Evolutionary conservation across 164 flowering plant genomes (phyloP).

Genomic region (Magnolia officinalis): DNA sequence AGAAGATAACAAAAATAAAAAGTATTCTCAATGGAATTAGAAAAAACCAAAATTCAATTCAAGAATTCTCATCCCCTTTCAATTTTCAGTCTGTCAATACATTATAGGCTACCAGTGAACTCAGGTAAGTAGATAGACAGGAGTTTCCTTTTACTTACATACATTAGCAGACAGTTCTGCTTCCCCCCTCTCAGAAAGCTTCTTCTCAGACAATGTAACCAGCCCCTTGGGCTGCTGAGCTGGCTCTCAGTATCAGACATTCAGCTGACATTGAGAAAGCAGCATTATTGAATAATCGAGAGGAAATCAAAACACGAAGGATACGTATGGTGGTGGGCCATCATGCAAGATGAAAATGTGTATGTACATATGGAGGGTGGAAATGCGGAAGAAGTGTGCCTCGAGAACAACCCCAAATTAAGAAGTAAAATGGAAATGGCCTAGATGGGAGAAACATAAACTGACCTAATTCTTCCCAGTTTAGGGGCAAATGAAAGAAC

Average conservation of each 20-base stretch:
- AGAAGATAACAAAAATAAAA: background rate
- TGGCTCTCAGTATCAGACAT: slow-evolving; percentile 1
- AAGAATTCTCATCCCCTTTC: background rate
- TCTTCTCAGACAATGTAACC: slow-evolving; percentile 2
- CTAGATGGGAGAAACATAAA: slow-evolving; percentile 3
- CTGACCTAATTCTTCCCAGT: slow-evolving; percentile 8
- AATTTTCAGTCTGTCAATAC: background rate
- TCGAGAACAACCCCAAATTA: background rate
- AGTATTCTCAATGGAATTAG: background rate
- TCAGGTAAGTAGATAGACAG: background rate
- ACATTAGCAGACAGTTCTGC: slow-evolving; percentile 13
- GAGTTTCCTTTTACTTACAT: slow-evolving; percentile 34
- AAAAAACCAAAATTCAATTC: no score
- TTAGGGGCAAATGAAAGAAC: slow-evolving; percentile 14
- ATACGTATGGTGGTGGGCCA: background rate
- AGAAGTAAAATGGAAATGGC: background rate
- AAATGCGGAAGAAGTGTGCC: background rate
- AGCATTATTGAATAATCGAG: slow-evolving; percentile 15
- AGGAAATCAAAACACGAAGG: background rate
- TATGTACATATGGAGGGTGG: slow-evolving; percentile 12
- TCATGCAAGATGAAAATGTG: slow-evolving; percentile 9
- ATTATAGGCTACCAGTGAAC: background rate
- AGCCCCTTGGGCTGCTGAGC: background rate
- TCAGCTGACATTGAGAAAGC: slow-evolving; percentile 10
- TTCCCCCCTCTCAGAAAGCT: slow-evolving; percentile 6